Base-by-base conservation (phyloP, 192 early-diverging fungal genomes). In the Chytriomyces sp. region DNA sequence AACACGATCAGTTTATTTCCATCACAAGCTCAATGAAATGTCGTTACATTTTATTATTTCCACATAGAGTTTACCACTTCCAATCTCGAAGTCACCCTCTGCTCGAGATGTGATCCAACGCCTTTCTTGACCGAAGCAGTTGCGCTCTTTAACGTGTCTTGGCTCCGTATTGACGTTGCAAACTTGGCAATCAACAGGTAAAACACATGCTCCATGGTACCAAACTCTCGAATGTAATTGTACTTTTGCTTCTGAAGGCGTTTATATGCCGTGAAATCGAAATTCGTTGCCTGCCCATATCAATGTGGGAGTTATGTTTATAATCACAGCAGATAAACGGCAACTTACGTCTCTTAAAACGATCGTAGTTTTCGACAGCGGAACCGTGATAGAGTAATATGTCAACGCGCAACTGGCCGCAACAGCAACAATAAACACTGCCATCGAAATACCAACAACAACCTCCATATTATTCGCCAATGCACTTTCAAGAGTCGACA, bases 101-200 rank as follows among this genome's bases (percentile, higher is more conserved):
- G 28, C 28, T 35, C 28, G 28, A 35, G 28, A 2, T 35, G 0
- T 35, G 28, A 35, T 35, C 28, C 28, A 35, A 35, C 28, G 1
- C 1, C 28, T 35, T 35, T 35, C 28, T 35, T 35, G 0, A 2
- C 28, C 28, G 28, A 35, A 35, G 28, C 28, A 35, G 28, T 35
- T 35, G 62, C 62, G 10, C 62, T 35, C 20, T 20, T 20, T 2
- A 63, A 2, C 23, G 11, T 35, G 9, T 24, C 9, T 20, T 63
- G 20, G 24, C 16, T 24, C 23, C 35, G 11, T 11, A 63, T 63
- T 20, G 62, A 13, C 1, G 10, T 24, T 20, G 62, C 62, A 63
- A 63, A 63, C 62, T 63, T 63, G 20, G 20, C 62, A 13, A 63
- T 20, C 62, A 63, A 7, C 62, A 20, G 3, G 62, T 13, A 63